These are phyloP conservation scores for Aspergillus bridgeri DNA, from an alignment of 495 filamentous ascomycete genomes.

Conservation along the genomic window DNA sequence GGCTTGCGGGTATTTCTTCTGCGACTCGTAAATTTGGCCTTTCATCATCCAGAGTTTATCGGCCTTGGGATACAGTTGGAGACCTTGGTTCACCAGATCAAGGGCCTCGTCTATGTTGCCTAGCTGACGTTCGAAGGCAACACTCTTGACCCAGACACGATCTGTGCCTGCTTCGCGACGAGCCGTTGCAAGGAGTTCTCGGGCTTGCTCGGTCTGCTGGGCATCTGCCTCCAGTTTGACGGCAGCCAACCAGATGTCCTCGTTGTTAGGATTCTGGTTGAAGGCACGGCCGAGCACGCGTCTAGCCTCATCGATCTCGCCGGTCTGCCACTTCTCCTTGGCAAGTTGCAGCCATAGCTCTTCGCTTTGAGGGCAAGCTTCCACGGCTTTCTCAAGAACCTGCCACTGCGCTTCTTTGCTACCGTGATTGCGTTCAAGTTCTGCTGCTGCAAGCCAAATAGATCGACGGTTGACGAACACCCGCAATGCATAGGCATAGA, in stretches of 20 bases:
- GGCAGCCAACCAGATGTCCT: slow-evolving; percentile 94
- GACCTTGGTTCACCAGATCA: slow-evolving; percentile 79
- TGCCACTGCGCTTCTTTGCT: slow-evolving; percentile 77
- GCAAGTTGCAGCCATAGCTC: slow-evolving; percentile 95
- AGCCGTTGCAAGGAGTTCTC: slow-evolving; percentile 74
- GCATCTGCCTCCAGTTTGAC: slow-evolving; percentile 94
- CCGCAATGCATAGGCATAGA: slow-evolving; percentile 85
- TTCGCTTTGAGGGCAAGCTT: slow-evolving; percentile 85
- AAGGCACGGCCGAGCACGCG: slow-evolving; percentile 81
- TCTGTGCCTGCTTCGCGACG: slow-evolving; percentile 86
- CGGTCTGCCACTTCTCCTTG: slow-evolving; percentile 86
- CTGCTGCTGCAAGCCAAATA: slow-evolving; percentile 84
- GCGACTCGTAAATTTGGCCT: slow-evolving; percentile 89
- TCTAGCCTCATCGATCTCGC: slow-evolving; percentile 80
- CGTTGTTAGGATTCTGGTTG: slow-evolving; percentile 88
- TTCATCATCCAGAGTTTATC: slow-evolving; percentile 98
- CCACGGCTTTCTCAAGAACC: slow-evolving; percentile 87
- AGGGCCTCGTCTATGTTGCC: slow-evolving; percentile 76
- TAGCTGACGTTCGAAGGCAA: slow-evolving; percentile 83
- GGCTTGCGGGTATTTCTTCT: slow-evolving; percentile 74
- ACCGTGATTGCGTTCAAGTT: slow-evolving; percentile 88
- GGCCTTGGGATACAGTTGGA: slow-evolving; percentile 81
- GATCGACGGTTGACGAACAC: slow-evolving; percentile 80
- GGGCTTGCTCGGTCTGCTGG: slow-evolving; percentile 70
- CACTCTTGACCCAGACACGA: slow-evolving; percentile 93